Percentiles rank a stretch among this genome's conserved stretches.
Conservation (phyloP, 2,329 filamentous ascomycete species). For the Leptographium flavum region DNA sequence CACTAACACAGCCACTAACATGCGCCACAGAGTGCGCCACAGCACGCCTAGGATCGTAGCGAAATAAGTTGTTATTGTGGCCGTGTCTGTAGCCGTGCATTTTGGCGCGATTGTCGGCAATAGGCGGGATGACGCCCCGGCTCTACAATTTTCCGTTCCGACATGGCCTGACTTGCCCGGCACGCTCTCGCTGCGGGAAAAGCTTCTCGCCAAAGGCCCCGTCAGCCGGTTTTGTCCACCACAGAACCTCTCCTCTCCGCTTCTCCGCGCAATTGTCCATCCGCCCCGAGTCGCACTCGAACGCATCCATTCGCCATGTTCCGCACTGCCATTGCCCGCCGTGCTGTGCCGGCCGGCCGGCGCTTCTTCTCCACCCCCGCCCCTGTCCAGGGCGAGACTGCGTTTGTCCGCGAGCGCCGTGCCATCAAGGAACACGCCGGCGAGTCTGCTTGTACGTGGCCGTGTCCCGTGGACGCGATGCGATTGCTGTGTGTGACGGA, state of each 20-base stretch:
- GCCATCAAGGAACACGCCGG: constrained; percentile 84
- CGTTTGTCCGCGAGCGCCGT: constrained; percentile 83
- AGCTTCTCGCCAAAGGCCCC: constrained; percentile 7
- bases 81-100: too few relatives aligned
- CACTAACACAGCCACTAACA: too few relatives aligned
- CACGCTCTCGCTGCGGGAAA: constrained; percentile 8
- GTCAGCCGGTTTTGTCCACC: constrained; percentile 5
- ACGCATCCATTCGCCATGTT: constrained; percentile 11
- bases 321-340: constrained; percentile 9
- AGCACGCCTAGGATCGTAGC: too few relatives aligned
- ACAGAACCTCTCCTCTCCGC: not conserved
- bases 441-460: constrained; percentile 65
- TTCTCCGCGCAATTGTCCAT: not conserved
- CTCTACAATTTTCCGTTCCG: not conserved
- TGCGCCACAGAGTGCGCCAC: too few relatives aligned
- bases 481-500: not conserved
- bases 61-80: too few relatives aligned
- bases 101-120: not conserved
- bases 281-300: too few relatives aligned
- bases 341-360: constrained; percentile 9
- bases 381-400: constrained; percentile 48
- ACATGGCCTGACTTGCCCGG: constrained; percentile 9
- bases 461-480: too few relatives aligned
- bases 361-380: constrained; percentile 10
- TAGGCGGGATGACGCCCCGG: not conserved